phyloP scores from a whole-genome alignment of 371 early-diverging fungal genomes.

The Cladochytrium tenue region DNA sequence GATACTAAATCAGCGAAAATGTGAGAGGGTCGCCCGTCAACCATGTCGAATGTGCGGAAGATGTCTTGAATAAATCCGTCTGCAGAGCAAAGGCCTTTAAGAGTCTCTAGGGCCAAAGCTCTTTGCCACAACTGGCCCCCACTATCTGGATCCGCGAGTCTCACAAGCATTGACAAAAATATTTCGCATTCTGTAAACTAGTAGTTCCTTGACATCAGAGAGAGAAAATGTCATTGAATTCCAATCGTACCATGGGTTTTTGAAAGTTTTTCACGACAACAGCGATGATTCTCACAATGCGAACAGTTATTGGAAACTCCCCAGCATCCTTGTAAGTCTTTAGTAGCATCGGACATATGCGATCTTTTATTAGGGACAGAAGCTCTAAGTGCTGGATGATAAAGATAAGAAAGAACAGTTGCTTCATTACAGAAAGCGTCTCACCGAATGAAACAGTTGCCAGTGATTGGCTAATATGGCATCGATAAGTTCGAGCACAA shows the following conservation, averaged over 20 bases:
- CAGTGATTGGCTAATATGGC: constrained; percentile 80
- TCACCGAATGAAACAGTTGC: constrained; percentile 71
- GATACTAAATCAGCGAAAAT: constrained; percentile 81
- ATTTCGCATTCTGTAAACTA: constrained; percentile 90
- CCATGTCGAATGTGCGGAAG: constrained; percentile 75
- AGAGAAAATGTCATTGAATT: neutral
- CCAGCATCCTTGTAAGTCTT: constrained; percentile 83
- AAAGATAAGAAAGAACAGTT: neutral
- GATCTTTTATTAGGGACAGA: constrained; percentile 65
- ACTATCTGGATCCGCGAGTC: constrained; percentile 72
- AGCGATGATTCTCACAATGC: constrained; percentile 79
- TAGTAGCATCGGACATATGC: constrained; percentile 86
- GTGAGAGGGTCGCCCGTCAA: constrained; percentile 41
- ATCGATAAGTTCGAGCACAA: constrained; percentile 93
- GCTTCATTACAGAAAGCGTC: neutral
- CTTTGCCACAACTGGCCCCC: constrained; percentile 77
- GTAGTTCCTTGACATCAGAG: no score
- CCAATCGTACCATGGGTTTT: constrained; percentile 60
- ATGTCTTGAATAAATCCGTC: constrained; percentile 47
- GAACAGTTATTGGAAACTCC: constrained; percentile 82
- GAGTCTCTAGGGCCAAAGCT: constrained; percentile 84
- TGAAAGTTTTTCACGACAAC: constrained; percentile 79
- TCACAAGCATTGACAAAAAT: constrained; percentile 83
- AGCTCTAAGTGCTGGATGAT: constrained; percentile 70
- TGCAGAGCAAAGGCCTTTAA: constrained; percentile 69